Evolutionary conservation across 306 rosid genomes (phyloP), one percentile per base, ranked within the genome.

Genomic region (Hippophae gyantsensis): DNA sequence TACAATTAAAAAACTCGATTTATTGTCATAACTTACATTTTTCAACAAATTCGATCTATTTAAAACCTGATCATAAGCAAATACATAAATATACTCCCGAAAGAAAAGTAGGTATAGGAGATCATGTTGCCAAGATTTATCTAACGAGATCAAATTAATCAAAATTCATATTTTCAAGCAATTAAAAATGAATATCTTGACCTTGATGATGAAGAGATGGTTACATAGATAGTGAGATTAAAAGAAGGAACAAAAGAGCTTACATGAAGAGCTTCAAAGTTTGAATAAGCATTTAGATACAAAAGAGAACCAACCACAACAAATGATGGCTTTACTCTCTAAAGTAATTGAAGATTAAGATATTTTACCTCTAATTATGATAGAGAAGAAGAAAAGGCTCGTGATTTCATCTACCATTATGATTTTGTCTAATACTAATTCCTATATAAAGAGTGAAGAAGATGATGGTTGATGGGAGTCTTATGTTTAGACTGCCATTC

Each of bases 291-390:
- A 96, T 6, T 57, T 92, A 26, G 96, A 88, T 45, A 76, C 81
- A 11, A 82, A 90, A 0, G 99, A 92, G 56, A 71, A 74, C 56
- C 65, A 93, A 8, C 99, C 99, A 0, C 90, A 78, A 14, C 95
- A 88, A 60, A 83, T 88, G 96, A 85, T 88, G 95, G 73, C 88
- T 6, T 83, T 92, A 43, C 79, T 92, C 2, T 52, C 52, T 64
- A 85, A 79, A 59, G 81, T 92, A 9, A 89, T 73, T 0, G 93
- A 88, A 2, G 82, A 92, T 43, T 95, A 96, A 1, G 84, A 80
- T 11, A 72, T 88, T 42, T 69, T 92, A 4, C 75, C 90, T 0
- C 67, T 85, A 0, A 52, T 88, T 14, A 71, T 88, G 61, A 44
- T 25, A 3, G 74, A 83, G 43, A 86, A 67, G 69, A 86, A 80